Evolutionary conservation across 768 basidiomycete species (phyloP), one percentile per base, ranked within the genome.

Genomic region (Boletus rufocinnamomeus): DNA sequence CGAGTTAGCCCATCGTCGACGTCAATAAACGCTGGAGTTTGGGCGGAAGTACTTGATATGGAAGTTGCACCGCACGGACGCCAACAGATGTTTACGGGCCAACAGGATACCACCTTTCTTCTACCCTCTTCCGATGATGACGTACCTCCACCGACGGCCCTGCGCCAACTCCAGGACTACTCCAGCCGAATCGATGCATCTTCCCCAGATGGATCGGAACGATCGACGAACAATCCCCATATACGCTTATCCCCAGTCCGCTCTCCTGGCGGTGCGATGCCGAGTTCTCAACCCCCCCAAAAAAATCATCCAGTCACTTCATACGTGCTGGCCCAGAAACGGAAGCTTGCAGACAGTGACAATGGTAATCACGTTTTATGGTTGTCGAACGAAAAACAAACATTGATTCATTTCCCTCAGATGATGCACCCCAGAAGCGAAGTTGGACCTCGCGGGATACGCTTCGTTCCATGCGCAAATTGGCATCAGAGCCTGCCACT

Each of bases 401-500:
- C 13, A 10, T 14, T 70, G 40, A 72, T 51, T 10, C 27, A 19
- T 57, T 57, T 14, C 43, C 5, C 32, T 37, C 48, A 73, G 68
- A 59, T 30, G 37, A 58, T 56, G 38, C 52, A 45, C 53, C 64
- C 58, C 57, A 56, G 56, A 66, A 75, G 62, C 65, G 69, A 62
- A 55, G 56, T 57, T 48, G 67, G 56, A 59, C 57, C 28, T 53
- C 63, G 19, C 51, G 62, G 32, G 40, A 32, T 27, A 52, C 25
- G 16, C 62, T 69, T 52, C 56, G 49, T 25, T 52, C 41, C 35
- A 23, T 55, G 34, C 69, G 58, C 52, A 62, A 54, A n/a, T 51
- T 64, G 4, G 66, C 58, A 41, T 76, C 75, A 4, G 74, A 74
- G 45, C 72, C 75, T 21, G 60, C 52, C 35, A 69, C 59, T 19